These are phyloP conservation scores for Suhomyces choctaworum DNA, from an alignment of 1,139 yeast species.

Conservation along the genomic window DNA sequence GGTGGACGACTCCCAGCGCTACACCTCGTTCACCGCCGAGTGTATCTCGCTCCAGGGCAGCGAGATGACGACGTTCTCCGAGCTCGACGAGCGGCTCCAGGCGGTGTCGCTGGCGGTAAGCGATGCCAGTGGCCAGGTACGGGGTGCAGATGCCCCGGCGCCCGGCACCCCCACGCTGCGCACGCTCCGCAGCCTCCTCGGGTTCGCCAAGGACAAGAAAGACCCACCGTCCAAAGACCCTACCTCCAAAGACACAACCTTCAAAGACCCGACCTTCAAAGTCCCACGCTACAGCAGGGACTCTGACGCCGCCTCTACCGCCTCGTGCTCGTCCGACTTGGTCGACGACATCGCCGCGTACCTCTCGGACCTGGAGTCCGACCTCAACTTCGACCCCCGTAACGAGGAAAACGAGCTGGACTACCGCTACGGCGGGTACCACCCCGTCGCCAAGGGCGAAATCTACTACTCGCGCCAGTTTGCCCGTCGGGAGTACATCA, in stretches of 20 bases:
- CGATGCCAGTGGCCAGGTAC: too few species aligned
- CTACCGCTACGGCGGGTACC: constrained; percentile 83
- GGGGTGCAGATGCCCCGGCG: too few species aligned
- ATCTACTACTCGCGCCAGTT: constrained; percentile 52
- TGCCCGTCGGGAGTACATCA: constrained; percentile 42
- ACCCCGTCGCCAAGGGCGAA: constrained; percentile 81
- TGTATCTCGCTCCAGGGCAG: constrained; percentile 42
- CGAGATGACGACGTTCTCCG: constrained; percentile 36
- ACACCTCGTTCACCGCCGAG: constrained; percentile 38
- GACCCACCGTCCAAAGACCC: background rate
- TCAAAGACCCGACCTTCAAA: constrained; percentile 2
- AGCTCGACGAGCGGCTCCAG: constrained; percentile 6
- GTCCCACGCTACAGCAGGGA: too few species aligned
- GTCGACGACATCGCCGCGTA: constrained; percentile 16
- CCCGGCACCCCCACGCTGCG: constrained; percentile 4
- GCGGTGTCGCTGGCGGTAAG: constrained; percentile 4
- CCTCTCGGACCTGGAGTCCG: constrained; percentile 28
- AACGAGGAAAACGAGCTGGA: constrained; percentile 71
- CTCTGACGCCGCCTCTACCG: too few species aligned
- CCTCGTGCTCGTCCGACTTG: too few species aligned
- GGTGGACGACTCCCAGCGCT: constrained; percentile 20
- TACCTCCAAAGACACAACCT: background rate
- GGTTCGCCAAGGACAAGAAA: constrained; percentile 1
- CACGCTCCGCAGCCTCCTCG: constrained; percentile 5
- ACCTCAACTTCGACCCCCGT: constrained; percentile 35